Evolutionary conservation across 2,329 filamentous ascomycete species (phyloP).

Genomic region (Endothia cerciana): DNA sequence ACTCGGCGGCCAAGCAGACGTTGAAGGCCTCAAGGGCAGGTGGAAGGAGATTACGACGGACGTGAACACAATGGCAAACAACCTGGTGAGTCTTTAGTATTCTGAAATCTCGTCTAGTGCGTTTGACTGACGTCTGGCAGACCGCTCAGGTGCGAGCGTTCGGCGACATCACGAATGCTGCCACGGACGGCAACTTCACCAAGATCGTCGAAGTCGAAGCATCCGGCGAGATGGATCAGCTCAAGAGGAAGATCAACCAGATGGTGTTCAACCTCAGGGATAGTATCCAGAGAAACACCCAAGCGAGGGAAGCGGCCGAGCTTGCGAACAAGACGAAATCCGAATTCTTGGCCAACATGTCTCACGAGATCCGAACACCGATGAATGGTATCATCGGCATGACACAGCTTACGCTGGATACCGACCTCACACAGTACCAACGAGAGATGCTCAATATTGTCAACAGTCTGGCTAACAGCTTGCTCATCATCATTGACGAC

Average conservation of each 20-base stretch:
- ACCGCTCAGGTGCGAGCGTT: constrained; percentile 98
- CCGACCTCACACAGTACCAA: constrained; percentile 91
- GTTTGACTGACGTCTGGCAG: constrained; percentile 53
- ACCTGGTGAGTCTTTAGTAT: constrained; percentile 50
- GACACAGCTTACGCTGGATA: constrained; percentile 95
- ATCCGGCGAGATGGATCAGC: constrained; percentile 97
- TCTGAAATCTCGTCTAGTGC: neutral
- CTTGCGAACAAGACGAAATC: constrained; percentile 98
- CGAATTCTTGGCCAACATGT: constrained; percentile 98
- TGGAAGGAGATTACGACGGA: constrained; percentile 99
- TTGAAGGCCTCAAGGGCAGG: constrained; percentile 86
- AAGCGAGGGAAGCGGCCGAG: constrained; percentile 93
- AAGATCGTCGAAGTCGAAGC: constrained; percentile 97
- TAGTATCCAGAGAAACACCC: constrained; percentile 95
- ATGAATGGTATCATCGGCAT: constrained; percentile 99
- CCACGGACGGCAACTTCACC: constrained; percentile 95
- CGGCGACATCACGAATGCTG: constrained; percentile 96
- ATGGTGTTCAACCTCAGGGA: constrained; percentile 97
- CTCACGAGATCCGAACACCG: constrained; percentile 94
- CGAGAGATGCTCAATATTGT: constrained; percentile 99
- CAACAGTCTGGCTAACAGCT: constrained; percentile 92
- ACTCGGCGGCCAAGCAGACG: constrained; percentile 96
- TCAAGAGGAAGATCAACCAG: constrained; percentile 99
- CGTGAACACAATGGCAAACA: constrained; percentile 88
- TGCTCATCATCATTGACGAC: constrained; percentile 94